These are phyloP conservation scores for Chaetomium olivaceum DNA, from an alignment of 2,329 filamentous ascomycete genomes.

Conservation along the genomic window DNA sequence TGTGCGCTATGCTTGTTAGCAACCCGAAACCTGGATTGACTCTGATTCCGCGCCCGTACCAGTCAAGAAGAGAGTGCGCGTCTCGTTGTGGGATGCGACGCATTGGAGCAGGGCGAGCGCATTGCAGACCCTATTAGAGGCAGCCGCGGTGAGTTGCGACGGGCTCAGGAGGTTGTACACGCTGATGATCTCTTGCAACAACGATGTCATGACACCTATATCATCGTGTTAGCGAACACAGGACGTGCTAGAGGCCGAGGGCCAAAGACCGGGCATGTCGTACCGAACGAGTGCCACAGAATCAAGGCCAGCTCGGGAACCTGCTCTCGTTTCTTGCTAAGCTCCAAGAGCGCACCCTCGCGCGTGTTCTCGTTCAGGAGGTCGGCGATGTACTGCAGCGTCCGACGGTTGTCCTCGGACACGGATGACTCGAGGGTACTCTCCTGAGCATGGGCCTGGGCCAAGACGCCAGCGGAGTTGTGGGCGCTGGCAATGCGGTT, in stretches of 20 bases:
- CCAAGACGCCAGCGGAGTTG: conserved; percentile 51
- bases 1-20: conserved; percentile 68
- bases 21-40: neutral
- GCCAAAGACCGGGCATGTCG: conserved; percentile 36
- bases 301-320: conserved; percentile 95
- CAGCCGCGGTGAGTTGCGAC: conserved; percentile 94
- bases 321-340: conserved; percentile 98
- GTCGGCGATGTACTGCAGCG: conserved; percentile 91
- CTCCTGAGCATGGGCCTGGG: conserved; percentile 54
- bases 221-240: conserved; percentile 24
- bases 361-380: conserved; percentile 83
- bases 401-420: conserved; percentile 87
- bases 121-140: conserved; percentile 96
- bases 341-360: conserved; percentile 87
- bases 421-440: conserved; percentile 63
- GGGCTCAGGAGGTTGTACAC: conserved; percentile 97
- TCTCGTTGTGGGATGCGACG: conserved; percentile 96
- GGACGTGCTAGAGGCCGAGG: neutral
- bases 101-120: conserved; percentile 93
- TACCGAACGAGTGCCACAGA: conserved; percentile 98
- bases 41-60: conserved; percentile 55
- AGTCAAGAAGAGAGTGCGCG: conserved; percentile 86
- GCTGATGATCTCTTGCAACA: conserved; percentile 97
- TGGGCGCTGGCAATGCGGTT: conserved; percentile 70
- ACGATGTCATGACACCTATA: conserved; percentile 92